These are phyloP conservation scores for Leishmania arabica DNA, from an alignment of 208 protist species.

Conservation along the genomic window DNA sequence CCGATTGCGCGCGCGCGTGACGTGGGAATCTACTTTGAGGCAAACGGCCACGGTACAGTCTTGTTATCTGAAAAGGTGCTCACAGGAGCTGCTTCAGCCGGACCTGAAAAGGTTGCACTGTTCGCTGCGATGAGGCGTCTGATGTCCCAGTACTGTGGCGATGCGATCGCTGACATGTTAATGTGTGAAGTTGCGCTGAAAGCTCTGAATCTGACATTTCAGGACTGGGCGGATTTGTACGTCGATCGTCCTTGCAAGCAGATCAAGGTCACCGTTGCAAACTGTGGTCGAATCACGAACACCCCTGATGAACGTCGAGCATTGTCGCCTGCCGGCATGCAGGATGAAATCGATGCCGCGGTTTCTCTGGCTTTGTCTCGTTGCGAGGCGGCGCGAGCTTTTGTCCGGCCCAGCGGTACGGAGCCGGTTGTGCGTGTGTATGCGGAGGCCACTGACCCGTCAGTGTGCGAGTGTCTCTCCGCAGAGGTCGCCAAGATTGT, in stretches of 20 bases:
- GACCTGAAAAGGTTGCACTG: background rate
- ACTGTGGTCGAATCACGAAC: conserved; percentile 67
- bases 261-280: conserved; percentile 49
- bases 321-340: conserved; percentile 65
- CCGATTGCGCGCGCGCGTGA: conserved; percentile 85
- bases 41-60: conserved; percentile 96
- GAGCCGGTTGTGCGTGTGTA: conserved; percentile 95
- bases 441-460: conserved; percentile 54
- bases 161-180: conserved; percentile 85
- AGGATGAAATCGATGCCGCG: conserved; percentile 79
- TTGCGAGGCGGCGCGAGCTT: conserved; percentile 51
- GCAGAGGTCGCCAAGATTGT: conserved; percentile 42
- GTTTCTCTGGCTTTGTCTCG: conserved; percentile 33
- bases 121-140: conserved; percentile 31
- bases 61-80: conserved; percentile 53
- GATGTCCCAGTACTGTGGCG: conserved; percentile 85
- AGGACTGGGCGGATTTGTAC: conserved; percentile 64
- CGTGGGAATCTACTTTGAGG: conserved; percentile 97
- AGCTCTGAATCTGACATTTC: conserved; percentile 40
- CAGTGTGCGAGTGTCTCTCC: conserved; percentile 40
- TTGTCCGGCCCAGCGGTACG: conserved; percentile 95
- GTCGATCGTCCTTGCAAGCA: conserved; percentile 59
- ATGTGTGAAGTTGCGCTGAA: conserved; percentile 67
- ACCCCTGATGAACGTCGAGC: conserved; percentile 70
- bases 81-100: too few relatives aligned